Evolutionary conservation across 202 grass and related monocot genomes (phyloP), one percentile per base, ranked within the genome.

Genomic region (Cymbopogon flexuosus): DNA sequence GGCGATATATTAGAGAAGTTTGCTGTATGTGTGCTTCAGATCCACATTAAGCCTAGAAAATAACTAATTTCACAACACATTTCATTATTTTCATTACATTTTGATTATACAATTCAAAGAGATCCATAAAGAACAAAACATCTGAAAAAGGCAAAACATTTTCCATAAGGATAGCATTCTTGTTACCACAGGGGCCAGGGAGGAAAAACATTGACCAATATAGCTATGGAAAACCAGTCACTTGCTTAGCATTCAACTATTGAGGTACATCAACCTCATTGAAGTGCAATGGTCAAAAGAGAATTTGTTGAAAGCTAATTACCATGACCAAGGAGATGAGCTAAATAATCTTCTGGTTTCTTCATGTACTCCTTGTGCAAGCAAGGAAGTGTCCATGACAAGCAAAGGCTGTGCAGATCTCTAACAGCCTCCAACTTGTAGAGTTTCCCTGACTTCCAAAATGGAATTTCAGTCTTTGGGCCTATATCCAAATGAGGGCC

Each of bases 341-440:
- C 2, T 33, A 33, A 33, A 33, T 33, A 33, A 33, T 33, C 31
- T 33, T 33, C 31, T 33, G 31, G 31, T 33, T 33, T 33, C 31
- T 33, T 33, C 31, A 33, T 33, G 31, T 33, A 33, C 31, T 33
- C 31, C 31, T 33, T 33, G 31, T 33, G 31, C 31, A 33, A 33
- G 31, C 31, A 33, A 33, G 31, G 31, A 33, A 33, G 31, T 33
- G 31, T 98, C 95, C 95, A 98, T 86, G 87, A 89, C 63, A 98
- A 87, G 40, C 65, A 84, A 73, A 98, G 64, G 43, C 56, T 79
- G 41, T 98, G 92, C 79, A 94, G 39, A 93, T 98, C 95, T 77
- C 90, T 94, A 70, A 98, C 95, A 58, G 95, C 88, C 82, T 98
- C 92, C 82, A 98, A 80, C 66, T 73, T 95, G 81, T 98, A 87